Evolutionary conservation across 2,329 filamentous ascomycete genomes (phyloP).

Genomic region (Trematosphaeria pertusa): DNA sequence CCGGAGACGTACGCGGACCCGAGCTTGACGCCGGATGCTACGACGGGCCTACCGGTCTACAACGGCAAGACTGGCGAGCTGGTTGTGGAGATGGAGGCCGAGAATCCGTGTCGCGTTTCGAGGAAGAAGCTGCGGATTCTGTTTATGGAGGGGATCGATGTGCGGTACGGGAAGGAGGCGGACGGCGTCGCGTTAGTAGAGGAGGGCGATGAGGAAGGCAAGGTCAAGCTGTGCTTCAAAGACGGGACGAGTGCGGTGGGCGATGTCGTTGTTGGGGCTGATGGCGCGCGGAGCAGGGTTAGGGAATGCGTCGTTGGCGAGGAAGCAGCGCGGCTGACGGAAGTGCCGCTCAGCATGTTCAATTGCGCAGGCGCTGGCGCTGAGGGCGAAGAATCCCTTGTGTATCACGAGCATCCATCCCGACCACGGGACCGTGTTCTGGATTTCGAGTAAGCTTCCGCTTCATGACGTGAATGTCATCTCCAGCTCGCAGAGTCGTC

Average conservation of each 20-base stretch:
- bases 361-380: constrained; percentile 28
- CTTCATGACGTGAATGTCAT: constrained; percentile 4
- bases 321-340: constrained; percentile 24
- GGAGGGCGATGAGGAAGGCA: constrained; percentile 15
- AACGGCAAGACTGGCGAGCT: constrained; percentile 34
- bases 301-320: constrained; percentile 24
- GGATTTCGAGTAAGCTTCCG: constrained; percentile 28
- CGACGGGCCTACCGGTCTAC: constrained; percentile 31
- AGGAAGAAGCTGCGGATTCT: constrained; percentile 31
- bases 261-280: constrained; percentile 28
- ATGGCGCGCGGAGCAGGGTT: constrained; percentile 25
- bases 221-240: constrained; percentile 26
- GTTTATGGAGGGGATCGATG: constrained; percentile 28
- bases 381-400: constrained; percentile 24
- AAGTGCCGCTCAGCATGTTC: constrained; percentile 28
- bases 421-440: constrained; percentile 32
- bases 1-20: constrained; percentile 34
- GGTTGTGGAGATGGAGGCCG: constrained; percentile 29
- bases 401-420: constrained; percentile 32
- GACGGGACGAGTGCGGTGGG: constrained; percentile 25
- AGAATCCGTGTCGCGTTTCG: constrained; percentile 26
- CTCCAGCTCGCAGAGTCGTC: too few species aligned
- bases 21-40: constrained; percentile 13
- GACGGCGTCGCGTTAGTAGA: constrained; percentile 6
- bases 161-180: constrained; percentile 28